These are phyloP conservation scores for Phytophthora aleatoria DNA, from an alignment of 352 stramenopile genomes.

Conservation along the genomic window DNA sequence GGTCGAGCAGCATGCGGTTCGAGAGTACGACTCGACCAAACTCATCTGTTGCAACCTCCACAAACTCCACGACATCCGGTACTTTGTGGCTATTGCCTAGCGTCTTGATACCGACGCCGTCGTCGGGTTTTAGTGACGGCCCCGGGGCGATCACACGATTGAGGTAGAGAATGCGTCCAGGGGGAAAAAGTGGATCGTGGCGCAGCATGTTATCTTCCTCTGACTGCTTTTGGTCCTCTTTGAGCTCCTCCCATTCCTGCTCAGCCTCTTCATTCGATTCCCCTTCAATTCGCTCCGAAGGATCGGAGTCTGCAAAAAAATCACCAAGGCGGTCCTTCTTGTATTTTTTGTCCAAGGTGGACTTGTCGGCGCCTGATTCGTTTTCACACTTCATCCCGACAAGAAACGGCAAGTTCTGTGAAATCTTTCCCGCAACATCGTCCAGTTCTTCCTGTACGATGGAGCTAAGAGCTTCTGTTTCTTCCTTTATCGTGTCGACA, in stretches of 20 bases:
- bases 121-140: slow-evolving; percentile 9
- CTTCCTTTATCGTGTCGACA: slow-evolving; percentile 62
- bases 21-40: slow-evolving; percentile 80
- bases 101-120: slow-evolving; percentile 3
- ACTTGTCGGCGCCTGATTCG: not conserved
- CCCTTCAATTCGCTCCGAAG: slow-evolving; percentile 22
- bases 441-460: slow-evolving; percentile 57
- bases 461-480: slow-evolving; percentile 48
- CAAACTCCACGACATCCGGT: slow-evolving; percentile 51
- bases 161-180: slow-evolving; percentile 74
- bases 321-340: slow-evolving; percentile 7
- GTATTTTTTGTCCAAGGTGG: not conserved
- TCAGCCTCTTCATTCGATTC: slow-evolving; percentile 22
- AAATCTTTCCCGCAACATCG: slow-evolving; percentile 37
- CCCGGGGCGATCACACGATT: slow-evolving; percentile 40
- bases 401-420: slow-evolving; percentile 33
- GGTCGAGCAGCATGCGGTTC: slow-evolving; percentile 84
- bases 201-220: slow-evolving; percentile 40
- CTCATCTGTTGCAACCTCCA: slow-evolving; percentile 67
- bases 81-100: slow-evolving; percentile 14
- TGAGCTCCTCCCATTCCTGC: slow-evolving; percentile 20
- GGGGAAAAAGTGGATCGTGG: slow-evolving; percentile 70
- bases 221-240: slow-evolving; percentile 29
- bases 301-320: slow-evolving; percentile 26
- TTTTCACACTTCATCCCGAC: slow-evolving; percentile 12